Percentiles rank a stretch among this genome's conserved stretches.
phyloP scores from a whole-genome alignment of 1,139 yeast species.

The Arxiozyma slooffiae region DNA sequence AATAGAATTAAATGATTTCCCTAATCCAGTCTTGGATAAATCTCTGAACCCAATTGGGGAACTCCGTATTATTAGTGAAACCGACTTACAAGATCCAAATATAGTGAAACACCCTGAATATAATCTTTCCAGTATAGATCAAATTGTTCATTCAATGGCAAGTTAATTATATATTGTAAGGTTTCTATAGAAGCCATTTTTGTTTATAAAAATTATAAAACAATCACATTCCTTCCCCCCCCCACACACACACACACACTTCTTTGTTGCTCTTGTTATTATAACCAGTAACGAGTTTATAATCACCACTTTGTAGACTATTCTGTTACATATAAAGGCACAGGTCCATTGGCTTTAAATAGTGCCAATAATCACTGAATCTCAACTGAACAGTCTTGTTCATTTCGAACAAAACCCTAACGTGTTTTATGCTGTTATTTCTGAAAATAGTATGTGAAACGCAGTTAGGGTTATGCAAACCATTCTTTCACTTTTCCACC shows the following conservation, averaged over 20 bases:
- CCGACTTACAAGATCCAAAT: background rate
- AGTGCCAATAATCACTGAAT: background rate
- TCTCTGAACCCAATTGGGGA: background rate
- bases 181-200: background rate
- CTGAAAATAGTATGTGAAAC: background rate
- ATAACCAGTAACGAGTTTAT: no score
- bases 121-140: background rate
- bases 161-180: background rate
- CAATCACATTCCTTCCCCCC: no score
- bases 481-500: no score
- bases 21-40: constrained; percentile 1
- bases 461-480: constrained; percentile 7
- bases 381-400: background rate
- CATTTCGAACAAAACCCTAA: background rate
- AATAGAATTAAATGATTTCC: constrained; percentile 2
- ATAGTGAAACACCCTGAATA: background rate
- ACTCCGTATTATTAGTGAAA: background rate
- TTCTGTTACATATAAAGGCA: background rate
- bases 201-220: background rate
- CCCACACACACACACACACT: no score
- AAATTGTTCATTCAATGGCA: background rate
- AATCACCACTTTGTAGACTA: no score
- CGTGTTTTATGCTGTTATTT: background rate
- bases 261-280: no score
- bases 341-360: background rate